Base-by-base conservation (phyloP, 768 basidiomycete species). In the Kwoniella mangroviensis region DNA sequence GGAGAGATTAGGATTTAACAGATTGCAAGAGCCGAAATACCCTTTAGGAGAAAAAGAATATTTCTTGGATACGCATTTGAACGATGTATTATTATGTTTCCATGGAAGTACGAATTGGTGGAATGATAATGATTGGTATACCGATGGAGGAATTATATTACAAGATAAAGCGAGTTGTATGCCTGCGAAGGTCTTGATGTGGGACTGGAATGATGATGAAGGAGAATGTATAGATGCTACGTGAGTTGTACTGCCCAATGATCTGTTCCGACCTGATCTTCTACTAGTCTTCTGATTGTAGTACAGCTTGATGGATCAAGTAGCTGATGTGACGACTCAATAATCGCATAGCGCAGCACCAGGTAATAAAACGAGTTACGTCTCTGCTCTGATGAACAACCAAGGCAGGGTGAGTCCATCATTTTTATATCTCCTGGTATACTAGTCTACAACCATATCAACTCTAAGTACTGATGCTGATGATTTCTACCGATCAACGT, bases 131-230 rank as follows among this genome's bases (percentile, higher is more conserved):
- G 66, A 74, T 22, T 81, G 79, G 73, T 97, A 94, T 83, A 86
- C 85, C 73, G 84, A 87, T 41, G 94, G 94, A 28, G 92, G 90
- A 68, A 84, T 98, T 42, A 95, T 99, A 70, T 85, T 98, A 6
- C 97, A 99, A 83, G 97, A 99, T 83, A 98, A 98, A 81, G 96
- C 97, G 21, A 96, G 94, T 66, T 99, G 97, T 83, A 94, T 99
- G 82, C 93, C 97, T 19, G 93, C 96, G 0, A 85, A 89, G 68
- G 88, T 98, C 6, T 88, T 99, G n/a, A 87, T 89, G 82, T 62
- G 77, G n/a, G 79, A 75, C 12, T 80, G 81, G 81, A 61, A 60
- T 34, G 66, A 79, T 87, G 57, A 92, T 17, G 81, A 82, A 59
- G 80, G 80, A 1, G 72, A 75, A 42, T 76, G 94, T 40, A 91